These are phyloP conservation scores for Aspergillus fructus DNA, from an alignment of 2,329 filamentous ascomycete genomes.

Conservation along the genomic window DNA sequence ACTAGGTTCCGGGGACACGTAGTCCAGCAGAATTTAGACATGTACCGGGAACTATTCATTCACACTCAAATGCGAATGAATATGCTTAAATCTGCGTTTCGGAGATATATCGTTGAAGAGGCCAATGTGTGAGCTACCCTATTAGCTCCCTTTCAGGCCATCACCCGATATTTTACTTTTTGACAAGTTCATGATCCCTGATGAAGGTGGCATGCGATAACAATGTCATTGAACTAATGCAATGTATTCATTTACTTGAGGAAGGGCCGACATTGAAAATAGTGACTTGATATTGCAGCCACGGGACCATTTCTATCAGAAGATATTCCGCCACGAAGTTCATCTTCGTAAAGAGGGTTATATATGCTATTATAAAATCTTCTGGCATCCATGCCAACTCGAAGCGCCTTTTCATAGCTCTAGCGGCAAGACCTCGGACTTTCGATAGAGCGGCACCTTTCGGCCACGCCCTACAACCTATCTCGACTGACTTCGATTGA, in stretches of 20 bases:
- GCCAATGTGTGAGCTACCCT: slow-evolving; percentile 20
- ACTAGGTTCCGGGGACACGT: slow-evolving; percentile 71
- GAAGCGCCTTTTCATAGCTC: not conserved
- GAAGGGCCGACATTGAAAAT: not conserved
- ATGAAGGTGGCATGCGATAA: not conserved
- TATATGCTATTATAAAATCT: not conserved
- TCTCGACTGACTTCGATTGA: not conserved
- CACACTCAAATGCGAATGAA: slow-evolving; percentile 76
- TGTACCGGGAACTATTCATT: slow-evolving; percentile 83
- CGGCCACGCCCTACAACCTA: not conserved
- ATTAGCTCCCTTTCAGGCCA: not conserved
- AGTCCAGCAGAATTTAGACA: slow-evolving; percentile 76
- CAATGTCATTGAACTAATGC: not conserved
- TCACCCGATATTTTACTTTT: not conserved
- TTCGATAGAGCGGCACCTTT: not conserved
- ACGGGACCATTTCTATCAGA: not conserved
- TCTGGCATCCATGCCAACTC: not conserved
- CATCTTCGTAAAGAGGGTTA: not conserved
- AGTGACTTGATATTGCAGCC: not conserved
- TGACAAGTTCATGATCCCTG: not conserved
- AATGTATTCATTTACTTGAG: not conserved
- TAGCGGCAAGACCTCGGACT: not conserved
- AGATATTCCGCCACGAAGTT: not conserved
- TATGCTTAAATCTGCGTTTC: slow-evolving; percentile 58
- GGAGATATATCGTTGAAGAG: slow-evolving; percentile 54